Evolutionary conservation across 2,329 filamentous ascomycete genomes (phyloP), one percentile per base, ranked within the genome.

Genomic region (Nothophoma quercina): DNA sequence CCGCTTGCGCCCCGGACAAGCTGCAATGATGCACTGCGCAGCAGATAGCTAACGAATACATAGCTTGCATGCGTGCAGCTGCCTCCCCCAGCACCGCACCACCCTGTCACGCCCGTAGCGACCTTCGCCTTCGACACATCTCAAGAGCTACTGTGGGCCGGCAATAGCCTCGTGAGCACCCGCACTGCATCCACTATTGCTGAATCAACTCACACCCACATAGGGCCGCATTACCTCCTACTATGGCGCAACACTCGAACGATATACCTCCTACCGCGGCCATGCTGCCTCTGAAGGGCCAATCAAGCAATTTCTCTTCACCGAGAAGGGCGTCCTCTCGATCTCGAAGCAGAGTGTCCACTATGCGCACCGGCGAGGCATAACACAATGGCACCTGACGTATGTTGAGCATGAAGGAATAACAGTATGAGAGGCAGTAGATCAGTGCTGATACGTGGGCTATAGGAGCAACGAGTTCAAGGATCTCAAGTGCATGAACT

Each of bases 401-500:
- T 92, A 84, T 59, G 84, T 68, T 23, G 7, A 22, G 21, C 15
- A 34, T 15, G 13, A 34, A 19, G n/a, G n/a, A 6, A 34, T 3
- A 16, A 6, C 5, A 13, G 30, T 21, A 32, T 35, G n/a, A 13
- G 7, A 30, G 5, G 16, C 8, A 8, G 5, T 33, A 21, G 19
- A 13, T 12, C 35, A 38, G 36, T 57, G 56, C 63, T 70, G 63
- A 72, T 55, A 10, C 19, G 26, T 19, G 16, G 36, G 22, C 28
- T 57, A 50, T 59, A 90, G 88, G 59, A 82, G 86, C 67, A 80
- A 86, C 22, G 88, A 89, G 49, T 96, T 98, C 88, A 86, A 83
- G 59, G 91, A 97, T 69, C 79, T 99, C 59, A 86, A 87, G 64
- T 98, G 95, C 75, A 98, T 98, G 92, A 93, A 89, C 72, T 97